Percentiles rank a stretch among this genome's conserved stretches.
Conservation (phyloP, 2,329 filamentous ascomycete species). For the Pseudocercospora macadamiae region DNA sequence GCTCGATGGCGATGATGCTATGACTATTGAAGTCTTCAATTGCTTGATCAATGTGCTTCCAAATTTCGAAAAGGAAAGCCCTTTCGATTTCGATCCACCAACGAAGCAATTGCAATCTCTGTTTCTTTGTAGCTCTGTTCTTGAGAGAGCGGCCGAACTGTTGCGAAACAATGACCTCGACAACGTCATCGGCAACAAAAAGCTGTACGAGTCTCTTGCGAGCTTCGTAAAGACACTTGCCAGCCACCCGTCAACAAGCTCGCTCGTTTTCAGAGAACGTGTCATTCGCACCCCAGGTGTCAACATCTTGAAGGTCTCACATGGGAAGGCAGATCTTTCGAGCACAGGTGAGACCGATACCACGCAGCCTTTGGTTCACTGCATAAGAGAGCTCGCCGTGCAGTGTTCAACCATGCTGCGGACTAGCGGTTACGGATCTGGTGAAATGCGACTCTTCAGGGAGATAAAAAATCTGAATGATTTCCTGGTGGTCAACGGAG, state of each 20-base stretch:
- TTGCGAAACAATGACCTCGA: constrained; percentile 47
- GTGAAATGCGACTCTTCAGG: constrained; percentile 31
- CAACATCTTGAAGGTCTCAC: constrained; percentile 44
- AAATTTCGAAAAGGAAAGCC: constrained; percentile 23
- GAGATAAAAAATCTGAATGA: constrained; percentile 15
- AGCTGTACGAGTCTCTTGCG: constrained; percentile 45
- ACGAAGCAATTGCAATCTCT: constrained; percentile 35
- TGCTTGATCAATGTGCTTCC: constrained; percentile 32
- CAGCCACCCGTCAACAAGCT: constrained; percentile 36
- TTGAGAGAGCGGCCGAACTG: constrained; percentile 44
- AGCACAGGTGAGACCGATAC: constrained; percentile 19
- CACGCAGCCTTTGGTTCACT: constrained; percentile 31
- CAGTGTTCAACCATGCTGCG: constrained; percentile 41
- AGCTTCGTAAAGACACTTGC: constrained; percentile 44
- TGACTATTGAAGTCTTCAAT: constrained; percentile 22
- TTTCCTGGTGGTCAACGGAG: constrained; percentile 11
- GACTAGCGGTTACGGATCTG: constrained; percentile 1
- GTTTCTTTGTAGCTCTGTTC: constrained; percentile 41
- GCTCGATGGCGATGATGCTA: constrained; percentile 22
- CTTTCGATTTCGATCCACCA: constrained; percentile 39
- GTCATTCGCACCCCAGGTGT: constrained; percentile 38
- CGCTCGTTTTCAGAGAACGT: constrained; percentile 41
- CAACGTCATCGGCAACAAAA: constrained; percentile 38
- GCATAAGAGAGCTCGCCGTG: constrained; percentile 35
- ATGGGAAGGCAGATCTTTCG: constrained; percentile 22